Evolutionary conservation across 2,329 filamentous ascomycete genomes (phyloP), one percentile per base, ranked within the genome.

Genomic region (Exophiala lecanii-corni): DNA sequence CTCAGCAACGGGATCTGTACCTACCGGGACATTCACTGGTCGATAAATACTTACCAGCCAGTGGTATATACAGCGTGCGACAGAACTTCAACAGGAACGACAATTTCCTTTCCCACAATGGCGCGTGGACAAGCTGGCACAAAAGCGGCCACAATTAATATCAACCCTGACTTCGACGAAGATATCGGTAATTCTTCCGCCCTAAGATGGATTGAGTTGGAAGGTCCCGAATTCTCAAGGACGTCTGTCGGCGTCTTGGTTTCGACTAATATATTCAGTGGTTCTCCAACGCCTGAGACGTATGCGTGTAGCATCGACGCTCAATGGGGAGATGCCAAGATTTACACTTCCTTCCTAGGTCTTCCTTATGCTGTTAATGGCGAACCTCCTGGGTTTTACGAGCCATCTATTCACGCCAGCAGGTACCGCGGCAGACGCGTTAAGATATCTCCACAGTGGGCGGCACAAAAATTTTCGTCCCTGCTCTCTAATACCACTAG

Each of bases 241-340:
- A 28, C 25, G 25, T 28, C 25, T 28, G 25, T 28, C 25, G 25
- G 25, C 25, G 25, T 28, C 25, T 28, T 28, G 25, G 25, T 28
- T 28, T 28, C 25, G 25, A 28, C 25, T n/a, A 28, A 28, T 28
- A 28, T 28, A 28, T 28, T 28, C n/a, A 28, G 25, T 28, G 25
- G 25, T 28, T 28, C 25, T 28, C 25, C 25, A 28, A 28, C 25
- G 9, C 25, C 25, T 28, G 25, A 28, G n/a, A 28, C 25, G 25
- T 28, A 28, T 28, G 25, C 25, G 25, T 28, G 25, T 28, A 28
- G 25, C n/a, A 28, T 28, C n/a, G 25, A 28, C n/a, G 25, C 25
- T 28, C 25, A 28, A 28, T 28, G 25, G 25, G 25, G 25, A 28
- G 25, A 28, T 28, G 25, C 25, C 25, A 28, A 9, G n/a, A 28